Evolutionary conservation across 1,139 yeast genomes (phyloP).

Genomic region (Petasospora rhodanensis): DNA sequence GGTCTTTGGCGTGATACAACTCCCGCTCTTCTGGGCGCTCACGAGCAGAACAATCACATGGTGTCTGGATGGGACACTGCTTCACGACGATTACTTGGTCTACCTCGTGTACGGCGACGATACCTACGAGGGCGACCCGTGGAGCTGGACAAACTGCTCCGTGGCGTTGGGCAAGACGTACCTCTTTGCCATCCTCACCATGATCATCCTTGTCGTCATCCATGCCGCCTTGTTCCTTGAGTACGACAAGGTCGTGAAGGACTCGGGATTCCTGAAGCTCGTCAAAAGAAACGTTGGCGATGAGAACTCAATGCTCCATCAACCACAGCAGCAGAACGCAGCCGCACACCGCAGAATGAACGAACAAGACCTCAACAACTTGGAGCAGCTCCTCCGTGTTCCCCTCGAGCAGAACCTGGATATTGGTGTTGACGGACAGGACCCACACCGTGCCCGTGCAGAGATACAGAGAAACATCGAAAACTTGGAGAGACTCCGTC

Average conservation of each 20-base stretch:
- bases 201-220: conserved; percentile 36
- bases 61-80: conserved; percentile 48
- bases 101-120: conserved; percentile 21
- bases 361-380: conserved; percentile 5
- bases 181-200: conserved; percentile 25
- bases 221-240: conserved; percentile 50
- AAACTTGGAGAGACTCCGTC: too few species aligned
- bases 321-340: not conserved
- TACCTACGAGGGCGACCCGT: conserved; percentile 39
- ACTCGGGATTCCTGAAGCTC: conserved; percentile 58
- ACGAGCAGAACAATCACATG: conserved; percentile 49
- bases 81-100: conserved; percentile 36
- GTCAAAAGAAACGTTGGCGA: conserved; percentile 54
- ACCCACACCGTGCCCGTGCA: too few species aligned
- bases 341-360: not conserved
- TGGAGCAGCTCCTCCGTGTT: too few species aligned
- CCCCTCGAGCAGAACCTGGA: too few species aligned
- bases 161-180: conserved; percentile 20
- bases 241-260: conserved; percentile 70
- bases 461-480: too few species aligned
- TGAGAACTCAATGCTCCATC: conserved; percentile 25
- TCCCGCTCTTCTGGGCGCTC: conserved; percentile 56
- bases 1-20: conserved; percentile 43
- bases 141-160: conserved; percentile 11
- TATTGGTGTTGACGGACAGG: too few species aligned